These are phyloP conservation scores for Chytriomyces hyalinus DNA, from an alignment of 192 early-diverging fungal species.

Conservation along the genomic window DNA sequence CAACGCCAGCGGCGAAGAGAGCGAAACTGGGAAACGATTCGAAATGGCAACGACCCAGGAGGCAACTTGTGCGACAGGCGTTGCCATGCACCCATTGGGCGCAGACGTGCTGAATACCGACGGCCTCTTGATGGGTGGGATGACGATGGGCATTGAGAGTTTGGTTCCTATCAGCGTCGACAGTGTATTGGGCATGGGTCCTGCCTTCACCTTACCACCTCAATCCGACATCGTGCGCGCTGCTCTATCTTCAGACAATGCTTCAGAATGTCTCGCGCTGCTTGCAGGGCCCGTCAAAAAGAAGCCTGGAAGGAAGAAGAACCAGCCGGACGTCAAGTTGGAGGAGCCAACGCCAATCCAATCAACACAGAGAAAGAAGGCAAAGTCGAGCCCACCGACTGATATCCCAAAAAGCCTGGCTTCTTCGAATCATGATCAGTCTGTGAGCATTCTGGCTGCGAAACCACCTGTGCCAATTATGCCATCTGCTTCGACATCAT, in stretches of 20 bases:
- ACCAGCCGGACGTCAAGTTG: constrained; percentile 1
- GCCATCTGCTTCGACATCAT: not conserved
- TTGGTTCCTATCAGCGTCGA: not conserved
- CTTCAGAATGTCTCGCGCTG: constrained; percentile 22
- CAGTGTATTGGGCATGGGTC: not conserved
- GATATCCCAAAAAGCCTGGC: not conserved
- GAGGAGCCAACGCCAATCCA: not conserved
- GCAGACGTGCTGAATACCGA: not conserved
- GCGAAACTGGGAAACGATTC: not conserved
- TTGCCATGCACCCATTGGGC: not conserved
- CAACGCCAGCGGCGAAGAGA: not conserved
- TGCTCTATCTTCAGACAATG: constrained; percentile 23
- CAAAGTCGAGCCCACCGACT: not conserved
- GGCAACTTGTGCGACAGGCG: not conserved
- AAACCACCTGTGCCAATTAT: not conserved
- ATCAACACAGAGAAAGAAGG: not conserved
- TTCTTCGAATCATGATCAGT: not conserved
- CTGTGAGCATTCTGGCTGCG: not conserved
- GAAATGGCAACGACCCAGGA: not conserved
- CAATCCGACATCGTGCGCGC: constrained; percentile 3
- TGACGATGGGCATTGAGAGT: not conserved
- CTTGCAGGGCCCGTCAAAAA: constrained; percentile 33
- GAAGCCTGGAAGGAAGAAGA: constrained; percentile 42
- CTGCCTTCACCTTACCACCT: not conserved
- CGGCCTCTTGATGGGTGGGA: not conserved